A percentile compares a stretch with the other conserved stretches of the same genome.
These are phyloP conservation scores for Candida sithepensis DNA, from an alignment of 805 yeast species.

Conservation along the genomic window DNA sequence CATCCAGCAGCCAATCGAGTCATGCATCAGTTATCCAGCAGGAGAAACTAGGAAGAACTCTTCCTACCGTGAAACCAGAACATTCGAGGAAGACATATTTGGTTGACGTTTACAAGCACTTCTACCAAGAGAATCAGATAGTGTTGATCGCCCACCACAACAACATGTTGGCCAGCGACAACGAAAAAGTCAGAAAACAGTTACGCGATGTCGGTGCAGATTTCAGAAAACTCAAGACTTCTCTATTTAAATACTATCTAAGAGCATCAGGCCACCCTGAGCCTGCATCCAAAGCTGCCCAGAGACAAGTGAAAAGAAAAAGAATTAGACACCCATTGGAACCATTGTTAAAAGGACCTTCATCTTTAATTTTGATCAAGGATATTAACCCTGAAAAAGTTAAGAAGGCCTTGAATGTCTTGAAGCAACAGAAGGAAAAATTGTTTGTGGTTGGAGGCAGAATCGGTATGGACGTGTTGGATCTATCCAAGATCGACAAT, in stretches of 20 bases:
- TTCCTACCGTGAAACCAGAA: slow-evolving; percentile 57
- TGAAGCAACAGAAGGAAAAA: slow-evolving; percentile 66
- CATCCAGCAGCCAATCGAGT: neutral
- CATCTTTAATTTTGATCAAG: slow-evolving; percentile 70
- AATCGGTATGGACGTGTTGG: slow-evolving; percentile 58
- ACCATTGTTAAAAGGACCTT: slow-evolving; percentile 76
- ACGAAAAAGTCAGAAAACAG: slow-evolving; percentile 57
- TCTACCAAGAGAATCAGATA: slow-evolving; percentile 65
- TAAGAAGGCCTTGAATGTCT: slow-evolving; percentile 53
- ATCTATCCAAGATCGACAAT: slow-evolving; percentile 47
- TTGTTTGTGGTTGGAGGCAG: slow-evolving; percentile 83
- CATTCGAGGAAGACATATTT: slow-evolving; percentile 82
- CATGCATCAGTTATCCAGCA: no score
- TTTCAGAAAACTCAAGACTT: slow-evolving; percentile 64
- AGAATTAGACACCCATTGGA: slow-evolving; percentile 61
- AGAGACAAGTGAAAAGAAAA: slow-evolving; percentile 34
- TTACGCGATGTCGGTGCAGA: slow-evolving; percentile 65
- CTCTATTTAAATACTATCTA: slow-evolving; percentile 70
- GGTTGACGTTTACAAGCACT: slow-evolving; percentile 71
- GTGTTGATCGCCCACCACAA: slow-evolving; percentile 82
- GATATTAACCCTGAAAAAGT: slow-evolving; percentile 70
- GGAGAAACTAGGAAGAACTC: no score
- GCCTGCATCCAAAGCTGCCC: slow-evolving; percentile 63
- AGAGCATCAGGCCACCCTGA: slow-evolving; percentile 65
- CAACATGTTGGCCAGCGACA: slow-evolving; percentile 69